Percentiles rank a stretch among this genome's conserved stretches.
phyloP scores from a whole-genome alignment of 495 filamentous ascomycete species.

The Penicillium coffeae region DNA sequence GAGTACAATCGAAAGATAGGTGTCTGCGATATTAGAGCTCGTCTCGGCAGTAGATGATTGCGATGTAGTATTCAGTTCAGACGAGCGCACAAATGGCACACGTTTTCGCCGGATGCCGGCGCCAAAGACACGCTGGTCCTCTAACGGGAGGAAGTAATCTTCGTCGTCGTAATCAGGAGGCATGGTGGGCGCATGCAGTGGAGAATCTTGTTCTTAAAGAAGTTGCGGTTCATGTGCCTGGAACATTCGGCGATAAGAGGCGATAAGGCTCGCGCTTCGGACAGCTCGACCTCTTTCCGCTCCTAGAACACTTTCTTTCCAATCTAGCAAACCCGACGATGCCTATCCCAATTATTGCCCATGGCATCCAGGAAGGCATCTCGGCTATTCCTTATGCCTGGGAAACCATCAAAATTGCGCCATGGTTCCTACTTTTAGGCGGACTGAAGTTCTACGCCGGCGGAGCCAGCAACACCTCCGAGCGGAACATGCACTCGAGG shows the following conservation, averaged over 20 bases:
- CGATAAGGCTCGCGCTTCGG: conserved; percentile 21
- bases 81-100: conserved; percentile 76
- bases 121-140: conserved; percentile 74
- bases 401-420: conserved; percentile 54
- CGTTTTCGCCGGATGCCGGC: conserved; percentile 71
- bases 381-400: conserved; percentile 61
- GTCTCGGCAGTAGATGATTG: conserved; percentile 22
- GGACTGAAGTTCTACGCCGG: conserved; percentile 74
- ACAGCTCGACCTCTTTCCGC: conserved; percentile 12
- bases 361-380: conserved; percentile 60
- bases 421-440: conserved; percentile 56
- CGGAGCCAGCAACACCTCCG: conserved; percentile 70
- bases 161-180: conserved; percentile 41
- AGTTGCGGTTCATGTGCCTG: conserved; percentile 13
- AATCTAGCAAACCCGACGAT: conserved; percentile 42
- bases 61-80: conserved; percentile 44
- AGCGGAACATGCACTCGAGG: conserved; percentile 86
- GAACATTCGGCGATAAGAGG: conserved; percentile 8
- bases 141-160: conserved; percentile 63
- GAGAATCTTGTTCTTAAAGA: not conserved
- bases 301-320: conserved; percentile 5
- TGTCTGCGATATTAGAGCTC: conserved; percentile 53
- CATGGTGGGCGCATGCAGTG: conserved; percentile 5
- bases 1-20: conserved; percentile 71
- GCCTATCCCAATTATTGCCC: conserved; percentile 71